Base-by-base conservation (phyloP, 2,329 filamentous ascomycete genomes). In the Epichloe glyceriae region DNA sequence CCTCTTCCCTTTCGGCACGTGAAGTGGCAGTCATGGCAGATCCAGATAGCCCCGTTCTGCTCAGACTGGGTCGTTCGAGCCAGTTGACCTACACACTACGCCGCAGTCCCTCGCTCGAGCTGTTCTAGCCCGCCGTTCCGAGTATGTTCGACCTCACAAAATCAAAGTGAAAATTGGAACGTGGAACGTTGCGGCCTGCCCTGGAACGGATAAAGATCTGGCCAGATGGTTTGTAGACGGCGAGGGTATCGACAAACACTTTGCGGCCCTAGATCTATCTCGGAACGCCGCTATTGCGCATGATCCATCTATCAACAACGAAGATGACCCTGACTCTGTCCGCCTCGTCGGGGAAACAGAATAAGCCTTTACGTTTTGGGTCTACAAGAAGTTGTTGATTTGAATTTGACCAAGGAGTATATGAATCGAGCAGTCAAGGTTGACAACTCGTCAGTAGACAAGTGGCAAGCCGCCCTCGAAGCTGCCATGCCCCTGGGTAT, bases 121-220 rank as follows among this genome's bases (percentile, higher is more conserved):
- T 33, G 72, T 97, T 39, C 79, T 84, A 62, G 82, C 85, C 39
- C 79, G 93, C 50, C 79, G 83, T 60, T 70, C 78, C 46, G 90
- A 97, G 65, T 98, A 90, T 64, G 84, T 85, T 26, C 79, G 82
- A 38, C 79, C 82, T 42, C 83, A 83, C 63, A 78, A 78, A 47
- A 80, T 95, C 58, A 83, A 83, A 56, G 79, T 98, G 66, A 96
- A 96, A 68, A 77, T 98, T 48, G 93, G 91, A 41, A 85, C 87
- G 0, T 98, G 93, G 93, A 98, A 98, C 67, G 88, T 95, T 15
- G 93, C 89, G 4, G 83, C 85, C 1, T 83, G 86, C 56, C 81
- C 86, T 12, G 88, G 86, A 22, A 89, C 88, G 0, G 89, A 95
- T 65, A 86, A 88, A 57, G 93, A 97, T 62, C 71, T 98, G 5